These are phyloP conservation scores for Boechera stricta DNA, from an alignment of 345 rosid genomes.

Conservation along the genomic window DNA sequence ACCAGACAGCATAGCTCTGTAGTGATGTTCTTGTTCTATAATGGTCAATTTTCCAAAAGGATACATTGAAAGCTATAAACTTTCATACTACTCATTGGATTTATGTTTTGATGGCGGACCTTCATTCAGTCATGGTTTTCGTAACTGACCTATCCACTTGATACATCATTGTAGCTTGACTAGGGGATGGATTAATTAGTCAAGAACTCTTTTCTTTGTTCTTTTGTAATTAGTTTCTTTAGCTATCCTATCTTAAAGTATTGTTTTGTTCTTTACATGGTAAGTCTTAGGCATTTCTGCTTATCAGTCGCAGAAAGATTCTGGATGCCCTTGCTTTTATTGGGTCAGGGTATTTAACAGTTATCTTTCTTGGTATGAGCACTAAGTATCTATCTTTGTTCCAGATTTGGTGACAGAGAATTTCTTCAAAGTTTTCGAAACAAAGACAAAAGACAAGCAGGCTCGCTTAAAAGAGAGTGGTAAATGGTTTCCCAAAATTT, in stretches of 20 bases:
- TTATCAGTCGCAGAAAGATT: slow-evolving; percentile 20
- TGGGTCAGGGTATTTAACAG: neutral
- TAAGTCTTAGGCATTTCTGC: slow-evolving; percentile 14
- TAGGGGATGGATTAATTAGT: slow-evolving; percentile 1
- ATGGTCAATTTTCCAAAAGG: neutral
- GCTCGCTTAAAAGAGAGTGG: slow-evolving; percentile 83
- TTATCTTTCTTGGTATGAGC: slow-evolving; percentile 27
- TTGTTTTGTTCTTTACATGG: neutral
- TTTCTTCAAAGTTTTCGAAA: slow-evolving; percentile 79
- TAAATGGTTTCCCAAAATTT: slow-evolving; percentile 35
- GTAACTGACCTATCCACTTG: slow-evolving; percentile 12
- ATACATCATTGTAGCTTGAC: slow-evolving; percentile 12
- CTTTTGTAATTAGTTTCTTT: slow-evolving; percentile 11
- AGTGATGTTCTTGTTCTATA: slow-evolving; percentile 14
- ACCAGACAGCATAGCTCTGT: slow-evolving; percentile 23
- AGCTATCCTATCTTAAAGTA: slow-evolving; percentile 6
- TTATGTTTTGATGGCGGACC: slow-evolving; percentile 10
- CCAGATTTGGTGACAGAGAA: slow-evolving; percentile 70
- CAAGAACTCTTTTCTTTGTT: neutral
- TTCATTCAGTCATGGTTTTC: slow-evolving; percentile 2
- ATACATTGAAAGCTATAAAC: neutral
- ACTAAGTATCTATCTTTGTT: slow-evolving; percentile 42
- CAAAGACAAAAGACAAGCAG: slow-evolving; percentile 80
- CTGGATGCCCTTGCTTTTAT: slow-evolving; percentile 14
- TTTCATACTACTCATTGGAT: slow-evolving; percentile 6